Percentiles rank a stretch among this genome's conserved stretches.
phyloP scores from a whole-genome alignment of 1,284 basidiomycete genomes.

The Puccinia novopanici region DNA sequence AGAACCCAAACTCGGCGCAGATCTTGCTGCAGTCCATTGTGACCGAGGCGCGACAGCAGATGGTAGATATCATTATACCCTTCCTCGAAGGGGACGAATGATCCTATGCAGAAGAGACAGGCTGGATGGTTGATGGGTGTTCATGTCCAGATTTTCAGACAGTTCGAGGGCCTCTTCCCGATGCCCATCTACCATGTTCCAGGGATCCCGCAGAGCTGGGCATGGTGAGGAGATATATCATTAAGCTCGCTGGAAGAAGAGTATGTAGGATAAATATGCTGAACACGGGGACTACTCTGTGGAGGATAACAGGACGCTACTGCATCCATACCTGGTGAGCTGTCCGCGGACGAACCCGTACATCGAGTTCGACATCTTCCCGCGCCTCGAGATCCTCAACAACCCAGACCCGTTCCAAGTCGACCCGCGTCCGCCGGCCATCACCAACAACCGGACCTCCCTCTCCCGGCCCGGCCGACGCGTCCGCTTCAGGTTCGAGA shows the following conservation, averaged over 20 bases:
- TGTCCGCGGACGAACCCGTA: slow-evolving; percentile 68
- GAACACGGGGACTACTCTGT: neutral
- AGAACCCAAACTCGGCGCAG: slow-evolving; percentile 66
- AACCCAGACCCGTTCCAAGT: slow-evolving; percentile 51
- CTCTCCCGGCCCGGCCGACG: slow-evolving; percentile 63
- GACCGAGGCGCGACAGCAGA: slow-evolving; percentile 70
- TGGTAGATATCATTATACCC: slow-evolving; percentile 57
- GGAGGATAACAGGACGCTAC: slow-evolving; percentile 64
- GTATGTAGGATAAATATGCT: neutral
- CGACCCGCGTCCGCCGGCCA: slow-evolving; percentile 60
- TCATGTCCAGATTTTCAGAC: slow-evolving; percentile 63
- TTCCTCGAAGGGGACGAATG: too few species aligned
- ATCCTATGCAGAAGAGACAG: too few species aligned
- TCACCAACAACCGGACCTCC: slow-evolving; percentile 64
- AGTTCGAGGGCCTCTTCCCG: slow-evolving; percentile 68
- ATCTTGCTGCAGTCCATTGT: slow-evolving; percentile 68
- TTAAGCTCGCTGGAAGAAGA: too few species aligned
- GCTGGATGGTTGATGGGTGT: too few species aligned
- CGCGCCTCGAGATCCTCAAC: slow-evolving; percentile 64
- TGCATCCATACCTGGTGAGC: slow-evolving; percentile 65
- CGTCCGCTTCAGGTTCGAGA: slow-evolving; percentile 66
- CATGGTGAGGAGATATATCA: slow-evolving; percentile 22
- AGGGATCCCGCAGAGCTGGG: slow-evolving; percentile 16
- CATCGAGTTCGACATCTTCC: slow-evolving; percentile 65
- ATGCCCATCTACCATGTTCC: slow-evolving; percentile 61